Evolutionary conservation across 2,329 filamentous ascomycete genomes (phyloP).

Genomic region (Cladophialophora exuberans): DNA sequence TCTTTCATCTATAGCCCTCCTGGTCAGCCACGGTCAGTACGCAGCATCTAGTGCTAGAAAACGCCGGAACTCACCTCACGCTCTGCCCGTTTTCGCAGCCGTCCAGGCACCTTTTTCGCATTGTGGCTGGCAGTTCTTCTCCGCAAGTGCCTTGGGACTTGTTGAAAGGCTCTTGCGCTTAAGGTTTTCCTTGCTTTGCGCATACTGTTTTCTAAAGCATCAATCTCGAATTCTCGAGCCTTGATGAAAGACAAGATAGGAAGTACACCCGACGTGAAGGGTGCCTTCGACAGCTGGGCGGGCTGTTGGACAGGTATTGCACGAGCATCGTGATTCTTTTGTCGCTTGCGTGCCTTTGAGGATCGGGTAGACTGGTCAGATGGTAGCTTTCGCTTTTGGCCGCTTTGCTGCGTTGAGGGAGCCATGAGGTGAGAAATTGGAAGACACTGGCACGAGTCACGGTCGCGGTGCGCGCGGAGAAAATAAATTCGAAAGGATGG

Average conservation of each 20-base stretch:
- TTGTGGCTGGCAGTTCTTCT: slow-evolving; percentile 94
- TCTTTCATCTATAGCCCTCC: slow-evolving; percentile 68
- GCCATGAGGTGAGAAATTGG: slow-evolving; percentile 6
- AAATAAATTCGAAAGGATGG: not conserved
- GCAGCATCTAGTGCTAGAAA: slow-evolving; percentile 4
- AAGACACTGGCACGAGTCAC: not conserved
- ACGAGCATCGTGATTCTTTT: slow-evolving; percentile 49
- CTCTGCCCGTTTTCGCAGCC: slow-evolving; percentile 70
- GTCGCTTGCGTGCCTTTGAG: slow-evolving; percentile 40
- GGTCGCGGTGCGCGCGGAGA: not conserved
- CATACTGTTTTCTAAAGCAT: slow-evolving; percentile 81
- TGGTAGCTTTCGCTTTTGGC: slow-evolving; percentile 30
- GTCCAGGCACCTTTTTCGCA: slow-evolving; percentile 81
- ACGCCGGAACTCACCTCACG: slow-evolving; percentile 54
- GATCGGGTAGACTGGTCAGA: slow-evolving; percentile 17
- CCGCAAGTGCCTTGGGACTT: slow-evolving; percentile 81
- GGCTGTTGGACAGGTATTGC: slow-evolving; percentile 50
- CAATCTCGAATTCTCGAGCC: slow-evolving; percentile 87
- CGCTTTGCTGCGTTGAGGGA: slow-evolving; percentile 13
- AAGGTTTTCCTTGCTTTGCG: slow-evolving; percentile 67
- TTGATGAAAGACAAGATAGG: slow-evolving; percentile 83
- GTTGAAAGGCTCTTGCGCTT: slow-evolving; percentile 80
- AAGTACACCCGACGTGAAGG: slow-evolving; percentile 72
- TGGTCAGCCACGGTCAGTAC: slow-evolving; percentile 31
- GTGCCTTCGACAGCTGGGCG: slow-evolving; percentile 41